phyloP scores from a whole-genome alignment of 129 eudicot species.

The Ambrosia trifida region DNA sequence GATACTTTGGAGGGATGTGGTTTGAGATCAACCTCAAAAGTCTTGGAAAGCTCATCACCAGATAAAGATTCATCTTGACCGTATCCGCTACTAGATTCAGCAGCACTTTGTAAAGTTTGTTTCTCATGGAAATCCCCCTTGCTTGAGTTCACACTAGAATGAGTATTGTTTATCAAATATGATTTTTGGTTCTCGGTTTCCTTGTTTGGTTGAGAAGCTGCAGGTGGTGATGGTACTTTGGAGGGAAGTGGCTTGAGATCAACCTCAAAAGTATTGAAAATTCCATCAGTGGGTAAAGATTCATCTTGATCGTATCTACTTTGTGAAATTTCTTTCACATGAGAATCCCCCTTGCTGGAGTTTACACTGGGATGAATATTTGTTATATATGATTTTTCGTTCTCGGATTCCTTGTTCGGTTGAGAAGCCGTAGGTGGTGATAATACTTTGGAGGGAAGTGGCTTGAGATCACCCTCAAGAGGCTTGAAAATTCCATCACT shows the following conservation, averaged over 20 bases:
- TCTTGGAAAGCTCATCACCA: slow-evolving; percentile 40
- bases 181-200: slow-evolving; percentile 8
- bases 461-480: slow-evolving; percentile 34
- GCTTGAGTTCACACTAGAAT: slow-evolving; percentile 28
- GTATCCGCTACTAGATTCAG: slow-evolving; percentile 35
- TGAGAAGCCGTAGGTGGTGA: slow-evolving; percentile 5
- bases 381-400: neutral
- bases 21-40: no score
- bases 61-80: slow-evolving; percentile 35
- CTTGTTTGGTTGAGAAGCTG: neutral
- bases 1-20: neutral
- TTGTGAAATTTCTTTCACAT: slow-evolving; percentile 30
- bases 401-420: slow-evolving; percentile 9
- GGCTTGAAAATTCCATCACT: slow-evolving; percentile 35
- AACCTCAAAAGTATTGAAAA: slow-evolving; percentile 20
- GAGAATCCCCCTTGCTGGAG: slow-evolving; percentile 32
- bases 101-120: slow-evolving; percentile 5
- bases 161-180: slow-evolving; percentile 15
- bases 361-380: slow-evolving; percentile 29
- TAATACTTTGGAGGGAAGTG: slow-evolving; percentile 38
- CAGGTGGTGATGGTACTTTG: slow-evolving; percentile 19
- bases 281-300: slow-evolving; percentile 39
- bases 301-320: slow-evolving; percentile 36
- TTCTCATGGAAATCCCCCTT: slow-evolving; percentile 37
- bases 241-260: slow-evolving; percentile 43